Evolutionary conservation across 345 rosid species (phyloP), one percentile per base, ranked within the genome.

Genomic region (Dipteronia sinensis): DNA sequence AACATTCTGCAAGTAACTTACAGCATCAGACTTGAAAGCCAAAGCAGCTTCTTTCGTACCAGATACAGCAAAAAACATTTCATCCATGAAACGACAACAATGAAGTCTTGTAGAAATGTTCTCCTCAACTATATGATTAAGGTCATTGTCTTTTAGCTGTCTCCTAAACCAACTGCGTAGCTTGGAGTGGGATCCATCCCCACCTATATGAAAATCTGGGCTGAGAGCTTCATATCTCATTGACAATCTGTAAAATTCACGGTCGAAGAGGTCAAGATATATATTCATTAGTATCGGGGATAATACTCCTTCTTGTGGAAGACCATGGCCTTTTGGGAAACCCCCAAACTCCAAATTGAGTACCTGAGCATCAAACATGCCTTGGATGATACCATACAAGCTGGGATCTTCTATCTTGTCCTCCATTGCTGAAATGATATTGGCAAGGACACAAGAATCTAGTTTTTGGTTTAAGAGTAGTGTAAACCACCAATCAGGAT

Each of bases 311-410:
- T 95, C 98, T 75, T 95, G 98, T 25, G 98, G 98, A 79, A 95
- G 98, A 80, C 98, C 98, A 77, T 95, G 95, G 46, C 98, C 95
- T 85, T 95, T 95, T 29, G 94, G 91, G 78, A 90, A 95, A 61
- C 94, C 92, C 34, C 98, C 98, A 87, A 95, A 95, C 85, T 90
- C 97, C 46, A 91, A 75, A 83, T 93, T 91, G 56, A 93, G 85
- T 78, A 89, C 94, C 6, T 81, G 81, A 25, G 95, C 87, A 77
- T 93, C 89, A 83, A 86, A 92, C 97, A 95, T 90, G 69, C 87
- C 82, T 78, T 74, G 72, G n/a, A 93, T 87, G 58, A 88, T 78
- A 79, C 79, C 78, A 61, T 64, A 89, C 74, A 95, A 85, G 22
- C 64, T 10, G 20, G 85, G 78, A 49, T 95, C 98, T 63, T 84